Conservation (phyloP, 2,329 filamentous ascomycete species). For the Stenocarpella maydis region DNA sequence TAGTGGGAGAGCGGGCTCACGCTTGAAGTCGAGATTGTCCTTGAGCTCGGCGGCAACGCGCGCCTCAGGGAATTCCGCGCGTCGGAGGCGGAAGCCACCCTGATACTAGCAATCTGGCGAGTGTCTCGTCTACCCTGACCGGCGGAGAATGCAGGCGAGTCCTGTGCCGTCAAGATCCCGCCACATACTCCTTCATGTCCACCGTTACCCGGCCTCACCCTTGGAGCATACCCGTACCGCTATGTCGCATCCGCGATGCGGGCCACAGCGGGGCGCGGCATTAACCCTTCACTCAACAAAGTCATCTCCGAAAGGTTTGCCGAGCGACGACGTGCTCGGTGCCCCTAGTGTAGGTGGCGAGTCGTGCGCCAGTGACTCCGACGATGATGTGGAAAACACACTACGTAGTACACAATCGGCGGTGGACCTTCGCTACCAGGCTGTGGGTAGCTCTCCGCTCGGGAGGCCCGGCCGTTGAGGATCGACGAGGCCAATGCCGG, state of each 20-base stretch:
- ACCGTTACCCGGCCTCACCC: not conserved
- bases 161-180: not conserved
- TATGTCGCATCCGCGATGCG: constrained; percentile 9
- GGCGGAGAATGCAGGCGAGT: constrained; percentile 12
- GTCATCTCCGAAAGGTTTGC: constrained; percentile 11
- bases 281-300: constrained; percentile 6
- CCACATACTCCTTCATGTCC: not conserved
- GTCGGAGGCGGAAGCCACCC: not conserved
- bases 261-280: constrained; percentile 12
- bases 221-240: constrained; percentile 13
- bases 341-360: not conserved
- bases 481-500: not conserved
- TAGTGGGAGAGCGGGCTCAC: not conserved
- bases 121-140: not conserved
- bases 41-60: constrained; percentile 3
- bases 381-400: not conserved
- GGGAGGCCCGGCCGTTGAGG: constrained; percentile 5
- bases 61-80: not conserved
- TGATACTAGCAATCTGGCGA: not conserved
- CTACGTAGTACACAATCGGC: too few relatives aligned
- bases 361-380: not conserved
- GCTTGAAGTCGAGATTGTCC: not conserved
- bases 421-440: not conserved
- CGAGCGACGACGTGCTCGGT: not conserved
- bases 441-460: not conserved